Conservation (phyloP, 768 basidiomycete species). For the Galerina marginata region DNA sequence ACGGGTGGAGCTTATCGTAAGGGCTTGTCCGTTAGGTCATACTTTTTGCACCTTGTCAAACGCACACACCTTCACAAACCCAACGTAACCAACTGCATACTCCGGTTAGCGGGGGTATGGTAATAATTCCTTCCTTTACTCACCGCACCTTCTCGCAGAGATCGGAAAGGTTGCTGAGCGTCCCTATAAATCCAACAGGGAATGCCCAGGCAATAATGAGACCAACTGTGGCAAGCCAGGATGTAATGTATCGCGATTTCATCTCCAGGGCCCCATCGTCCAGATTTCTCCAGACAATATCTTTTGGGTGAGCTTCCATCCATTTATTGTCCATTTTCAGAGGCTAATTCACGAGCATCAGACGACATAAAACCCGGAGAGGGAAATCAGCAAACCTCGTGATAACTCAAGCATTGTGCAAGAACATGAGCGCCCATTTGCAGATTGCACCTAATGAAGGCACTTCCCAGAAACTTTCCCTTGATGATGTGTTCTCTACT, state of each 20-base stretch:
- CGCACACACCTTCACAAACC: slow-evolving; percentile 48
- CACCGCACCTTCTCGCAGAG: slow-evolving; percentile 54
- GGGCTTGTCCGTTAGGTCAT: not conserved
- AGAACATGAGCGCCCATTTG: slow-evolving; percentile 79
- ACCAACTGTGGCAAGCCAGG: slow-evolving; percentile 61
- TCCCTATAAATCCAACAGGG: slow-evolving; percentile 70
- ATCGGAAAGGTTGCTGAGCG: slow-evolving; percentile 61
- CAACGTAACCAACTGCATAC: slow-evolving; percentile 58
- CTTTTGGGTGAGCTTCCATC: slow-evolving; percentile 59
- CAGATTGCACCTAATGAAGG: slow-evolving; percentile 71
- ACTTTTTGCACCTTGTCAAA: not conserved
- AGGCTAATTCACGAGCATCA: slow-evolving; percentile 38
- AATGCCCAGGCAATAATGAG: slow-evolving; percentile 69
- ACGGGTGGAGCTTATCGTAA: slow-evolving; percentile 36
- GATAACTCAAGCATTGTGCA: slow-evolving; percentile 61
- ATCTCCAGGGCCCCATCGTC: slow-evolving; percentile 58
- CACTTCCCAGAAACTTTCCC: slow-evolving; percentile 56
- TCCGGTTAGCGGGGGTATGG: not conserved
- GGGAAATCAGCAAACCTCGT: slow-evolving; percentile 39
- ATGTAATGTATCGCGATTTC: slow-evolving; percentile 56
- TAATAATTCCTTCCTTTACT: slow-evolving; percentile 20
- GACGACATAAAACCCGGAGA: slow-evolving; percentile 5
- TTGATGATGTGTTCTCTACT: slow-evolving; percentile 40
- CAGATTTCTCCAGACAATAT: slow-evolving; percentile 64
- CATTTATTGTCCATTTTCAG: slow-evolving; percentile 63